These are phyloP conservation scores for Fusarium udum DNA, from an alignment of 2,329 filamentous ascomycete genomes.

Conservation along the genomic window DNA sequence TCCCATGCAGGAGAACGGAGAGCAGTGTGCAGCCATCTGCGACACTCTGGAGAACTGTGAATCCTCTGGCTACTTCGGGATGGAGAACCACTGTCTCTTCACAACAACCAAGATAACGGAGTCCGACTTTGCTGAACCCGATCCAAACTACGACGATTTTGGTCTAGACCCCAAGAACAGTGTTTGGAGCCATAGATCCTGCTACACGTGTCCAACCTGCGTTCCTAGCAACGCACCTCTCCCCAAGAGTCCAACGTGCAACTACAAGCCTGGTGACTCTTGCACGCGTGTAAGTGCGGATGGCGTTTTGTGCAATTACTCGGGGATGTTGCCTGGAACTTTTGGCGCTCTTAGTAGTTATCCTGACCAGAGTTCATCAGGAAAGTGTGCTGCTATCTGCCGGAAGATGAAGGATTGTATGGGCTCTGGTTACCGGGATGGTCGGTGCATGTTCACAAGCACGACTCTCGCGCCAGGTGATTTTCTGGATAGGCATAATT, in stretches of 20 bases:
- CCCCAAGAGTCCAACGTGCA: conserved; percentile 1
- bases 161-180: not conserved
- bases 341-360: not conserved
- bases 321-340: not conserved
- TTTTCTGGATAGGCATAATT: not conserved
- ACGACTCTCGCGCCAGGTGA: not conserved
- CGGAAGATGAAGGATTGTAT: not conserved
- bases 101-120: not conserved
- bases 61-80: not conserved
- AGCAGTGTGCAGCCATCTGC: conserved; percentile 21
- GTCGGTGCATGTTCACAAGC: not conserved
- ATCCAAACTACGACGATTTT: not conserved
- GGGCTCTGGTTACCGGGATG: not conserved
- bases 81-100: conserved; percentile 18
- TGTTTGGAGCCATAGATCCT: conserved; percentile 11
- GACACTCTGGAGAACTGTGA: not conserved
- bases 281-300: not conserved
- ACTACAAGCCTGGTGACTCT: not conserved
- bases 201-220: conserved; percentile 8
- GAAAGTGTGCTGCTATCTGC: not conserved
- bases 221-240: not conserved
- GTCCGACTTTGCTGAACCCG: not conserved
- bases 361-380: not conserved
- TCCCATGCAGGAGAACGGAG: not conserved
- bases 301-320: not conserved